These are phyloP conservation scores for Zelopaecilomyces penicillatus DNA, from an alignment of 2,329 filamentous ascomycete genomes.

Conservation along the genomic window DNA sequence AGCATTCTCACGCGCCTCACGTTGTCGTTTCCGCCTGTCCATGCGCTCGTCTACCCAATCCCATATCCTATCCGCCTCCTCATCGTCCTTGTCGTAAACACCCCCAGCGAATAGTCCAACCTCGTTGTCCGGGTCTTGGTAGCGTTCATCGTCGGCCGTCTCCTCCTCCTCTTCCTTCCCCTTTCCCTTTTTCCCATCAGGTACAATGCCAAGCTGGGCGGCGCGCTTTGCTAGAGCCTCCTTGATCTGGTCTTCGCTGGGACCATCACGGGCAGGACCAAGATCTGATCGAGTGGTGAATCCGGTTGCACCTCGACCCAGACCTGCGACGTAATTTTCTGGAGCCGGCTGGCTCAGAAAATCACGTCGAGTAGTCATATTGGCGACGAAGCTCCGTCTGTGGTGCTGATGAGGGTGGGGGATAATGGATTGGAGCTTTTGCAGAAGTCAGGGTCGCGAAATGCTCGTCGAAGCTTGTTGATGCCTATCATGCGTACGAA, in stretches of 20 bases:
- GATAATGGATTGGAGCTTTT: not conserved
- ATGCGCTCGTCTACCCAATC: constrained; percentile 95
- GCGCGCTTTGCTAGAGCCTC: constrained; percentile 93
- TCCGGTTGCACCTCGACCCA: constrained; percentile 93
- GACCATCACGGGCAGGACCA: constrained; percentile 87
- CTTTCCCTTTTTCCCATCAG: constrained; percentile 62
- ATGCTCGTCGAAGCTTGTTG: not conserved
- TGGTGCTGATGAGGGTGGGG: not conserved
- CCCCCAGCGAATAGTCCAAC: constrained; percentile 91
- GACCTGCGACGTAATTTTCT: constrained; percentile 88
- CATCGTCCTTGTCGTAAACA: constrained; percentile 94
- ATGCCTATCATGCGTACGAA: not conserved
- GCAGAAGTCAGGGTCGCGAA: constrained; percentile 3
- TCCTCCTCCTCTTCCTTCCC: constrained; percentile 63
- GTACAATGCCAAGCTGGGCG: constrained; percentile 65
- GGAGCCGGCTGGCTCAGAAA: constrained; percentile 81
- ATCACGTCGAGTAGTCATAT: constrained; percentile 61
- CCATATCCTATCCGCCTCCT: constrained; percentile 95
- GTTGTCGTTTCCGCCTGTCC: constrained; percentile 81
- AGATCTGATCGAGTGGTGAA: constrained; percentile 97
- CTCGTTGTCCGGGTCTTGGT: constrained; percentile 95
- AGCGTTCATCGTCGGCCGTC: constrained; percentile 70
- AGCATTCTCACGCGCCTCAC: constrained; percentile 87
- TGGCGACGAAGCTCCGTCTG: constrained; percentile 12
- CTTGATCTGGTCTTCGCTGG: constrained; percentile 96